These are phyloP conservation scores for Xylaria sp. DNA, from an alignment of 2,329 filamentous ascomycete species.

Conservation along the genomic window DNA sequence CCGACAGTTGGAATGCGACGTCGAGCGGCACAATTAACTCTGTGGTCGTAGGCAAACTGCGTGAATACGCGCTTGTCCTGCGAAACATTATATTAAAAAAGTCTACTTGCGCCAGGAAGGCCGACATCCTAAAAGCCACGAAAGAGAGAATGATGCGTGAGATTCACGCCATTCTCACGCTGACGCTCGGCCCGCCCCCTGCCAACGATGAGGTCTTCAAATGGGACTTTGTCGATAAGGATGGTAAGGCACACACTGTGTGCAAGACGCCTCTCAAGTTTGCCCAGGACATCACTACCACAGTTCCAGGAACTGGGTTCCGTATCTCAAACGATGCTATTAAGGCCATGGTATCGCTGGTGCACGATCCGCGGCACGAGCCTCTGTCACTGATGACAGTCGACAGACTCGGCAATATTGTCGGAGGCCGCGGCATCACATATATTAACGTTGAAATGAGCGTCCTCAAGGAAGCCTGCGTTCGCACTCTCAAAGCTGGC, in stretches of 20 bases:
- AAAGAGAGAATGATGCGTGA: conserved; percentile 84
- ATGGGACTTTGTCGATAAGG: conserved; percentile 82
- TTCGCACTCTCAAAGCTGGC: conserved; percentile 81
- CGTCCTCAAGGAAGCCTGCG: conserved; percentile 76
- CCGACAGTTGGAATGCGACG: conserved; percentile 82
- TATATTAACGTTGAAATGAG: conserved; percentile 86
- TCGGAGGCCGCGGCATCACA: conserved; percentile 77
- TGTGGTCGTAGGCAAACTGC: conserved; percentile 83
- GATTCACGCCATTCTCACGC: conserved; percentile 82
- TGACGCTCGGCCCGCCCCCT: conserved; percentile 84
- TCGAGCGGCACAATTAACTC: conserved; percentile 76
- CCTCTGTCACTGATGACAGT: conserved; percentile 80
- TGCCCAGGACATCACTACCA: conserved; percentile 72
- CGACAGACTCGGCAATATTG: conserved; percentile 81
- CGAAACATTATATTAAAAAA: conserved; percentile 63
- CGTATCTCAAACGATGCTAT: conserved; percentile 68
- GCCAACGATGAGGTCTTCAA: conserved; percentile 74
- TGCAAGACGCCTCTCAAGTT: conserved; percentile 76
- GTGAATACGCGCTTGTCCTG: conserved; percentile 82
- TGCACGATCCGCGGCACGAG: conserved; percentile 85
- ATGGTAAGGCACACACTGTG: conserved; percentile 71
- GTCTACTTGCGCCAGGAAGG: conserved; percentile 46
- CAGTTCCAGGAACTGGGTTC: conserved; percentile 55
- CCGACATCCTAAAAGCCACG: conserved; percentile 56
- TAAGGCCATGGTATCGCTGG: conserved; percentile 78